A percentile compares a stretch with the other conserved stretches of the same genome.
Conservation (phyloP, 805 yeast species). For the Metschnikowia gelsemii region DNA sequence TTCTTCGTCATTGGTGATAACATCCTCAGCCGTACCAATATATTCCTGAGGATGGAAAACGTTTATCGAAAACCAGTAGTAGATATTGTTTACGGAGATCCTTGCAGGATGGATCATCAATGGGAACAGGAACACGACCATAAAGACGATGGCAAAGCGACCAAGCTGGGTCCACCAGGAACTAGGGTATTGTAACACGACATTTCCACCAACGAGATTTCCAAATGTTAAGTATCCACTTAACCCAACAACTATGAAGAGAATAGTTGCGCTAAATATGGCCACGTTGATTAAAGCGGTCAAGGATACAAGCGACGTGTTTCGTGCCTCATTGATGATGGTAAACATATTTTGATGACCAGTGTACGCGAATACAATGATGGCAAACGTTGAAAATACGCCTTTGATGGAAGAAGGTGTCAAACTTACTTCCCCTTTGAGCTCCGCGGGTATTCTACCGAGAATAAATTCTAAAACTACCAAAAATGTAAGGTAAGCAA, state of each 20-base stretch:
- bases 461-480: slow-evolving; percentile 69
- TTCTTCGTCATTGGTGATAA: slow-evolving; percentile 9
- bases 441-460: slow-evolving; percentile 48
- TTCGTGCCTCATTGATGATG: slow-evolving; percentile 74
- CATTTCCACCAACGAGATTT: slow-evolving; percentile 63
- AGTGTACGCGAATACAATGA: slow-evolving; percentile 90
- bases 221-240: slow-evolving; percentile 83
- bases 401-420: slow-evolving; percentile 44
- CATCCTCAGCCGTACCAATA: neutral
- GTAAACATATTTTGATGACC: slow-evolving; percentile 96
- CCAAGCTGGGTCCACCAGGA: slow-evolving; percentile 68
- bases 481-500: slow-evolving; percentile 68
- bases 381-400: slow-evolving; percentile 75
- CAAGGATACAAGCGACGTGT: slow-evolving; percentile 49
- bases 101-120: slow-evolving; percentile 90
- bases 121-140: slow-evolving; percentile 85
- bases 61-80: slow-evolving; percentile 44
- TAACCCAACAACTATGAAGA: slow-evolving; percentile 73
- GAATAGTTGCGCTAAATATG: slow-evolving; percentile 55
- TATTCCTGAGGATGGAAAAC: slow-evolving; percentile 1
- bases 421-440: slow-evolving; percentile 31
- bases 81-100: slow-evolving; percentile 72
- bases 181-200: slow-evolving; percentile 72
- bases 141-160: slow-evolving; percentile 71
- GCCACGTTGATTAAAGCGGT: slow-evolving; percentile 50